A percentile compares a stretch with the other conserved stretches of the same genome.
Evolutionary conservation across 495 filamentous ascomycete species (phyloP).

Genomic region (Cercophora samala): DNA sequence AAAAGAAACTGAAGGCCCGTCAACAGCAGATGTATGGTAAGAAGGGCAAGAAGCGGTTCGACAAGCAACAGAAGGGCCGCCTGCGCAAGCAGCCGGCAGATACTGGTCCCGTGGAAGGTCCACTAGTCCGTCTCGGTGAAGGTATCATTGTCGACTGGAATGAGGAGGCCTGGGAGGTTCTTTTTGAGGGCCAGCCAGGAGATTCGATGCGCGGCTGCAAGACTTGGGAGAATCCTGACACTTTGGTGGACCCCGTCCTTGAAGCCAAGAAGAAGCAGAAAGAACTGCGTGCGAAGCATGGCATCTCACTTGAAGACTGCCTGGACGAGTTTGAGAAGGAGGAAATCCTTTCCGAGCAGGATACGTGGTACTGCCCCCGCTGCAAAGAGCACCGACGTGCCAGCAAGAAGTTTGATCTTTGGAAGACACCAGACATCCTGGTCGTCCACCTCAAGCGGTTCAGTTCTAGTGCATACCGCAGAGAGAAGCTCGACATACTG

Average conservation of each 20-base stretch:
- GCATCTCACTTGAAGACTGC: conserved; percentile 84
- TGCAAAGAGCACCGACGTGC: conserved; percentile 92
- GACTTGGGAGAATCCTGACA: conserved; percentile 51
- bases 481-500: conserved; percentile 86
- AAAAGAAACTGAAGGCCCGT: conserved; percentile 38
- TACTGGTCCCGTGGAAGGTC: conserved; percentile 43
- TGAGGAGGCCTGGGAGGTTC: conserved; percentile 57
- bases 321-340: conserved; percentile 90
- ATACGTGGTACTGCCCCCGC: conserved; percentile 93
- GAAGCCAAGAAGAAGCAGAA: conserved; percentile 58
- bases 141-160: conserved; percentile 83
- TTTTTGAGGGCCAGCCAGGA: conserved; percentile 61
- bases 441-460: conserved; percentile 92
- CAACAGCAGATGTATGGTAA: conserved; percentile 35
- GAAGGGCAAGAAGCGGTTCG: conserved; percentile 35
- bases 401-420: conserved; percentile 93
- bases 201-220: conserved; percentile 35
- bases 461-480: conserved; percentile 66
- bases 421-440: conserved; percentile 92
- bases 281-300: conserved; percentile 60
- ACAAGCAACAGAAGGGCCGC: conserved; percentile 35
- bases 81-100: conserved; percentile 30
- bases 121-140: conserved; percentile 72
- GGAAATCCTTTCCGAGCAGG: conserved; percentile 87
- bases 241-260: conserved; percentile 64